phyloP scores from a whole-genome alignment of 345 rosid genomes.

The Eutrema heterophyllum region DNA sequence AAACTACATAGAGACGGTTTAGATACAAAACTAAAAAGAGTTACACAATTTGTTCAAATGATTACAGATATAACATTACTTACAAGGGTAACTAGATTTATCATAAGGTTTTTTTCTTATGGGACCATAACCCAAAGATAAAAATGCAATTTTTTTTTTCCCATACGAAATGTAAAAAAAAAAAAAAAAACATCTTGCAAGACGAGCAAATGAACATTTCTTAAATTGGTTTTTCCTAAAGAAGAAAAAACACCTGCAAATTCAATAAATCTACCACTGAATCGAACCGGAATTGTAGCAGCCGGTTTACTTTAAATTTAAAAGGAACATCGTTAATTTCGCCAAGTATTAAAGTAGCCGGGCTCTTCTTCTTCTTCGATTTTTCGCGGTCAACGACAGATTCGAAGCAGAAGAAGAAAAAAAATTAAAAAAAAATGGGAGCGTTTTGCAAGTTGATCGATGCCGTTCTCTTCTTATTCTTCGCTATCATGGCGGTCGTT shows the following conservation, averaged over 20 bases:
- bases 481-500: slow-evolving; percentile 39
- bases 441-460: slow-evolving; percentile 47
- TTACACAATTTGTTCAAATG: slow-evolving; percentile 5
- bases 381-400: slow-evolving; percentile 14
- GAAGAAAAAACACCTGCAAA: neutral
- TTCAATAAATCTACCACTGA: neutral
- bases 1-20: slow-evolving; percentile 24
- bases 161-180: neutral
- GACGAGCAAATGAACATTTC: neutral
- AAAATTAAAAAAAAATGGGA: slow-evolving; percentile 34
- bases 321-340: neutral
- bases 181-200: neutral
- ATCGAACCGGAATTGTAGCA: neutral
- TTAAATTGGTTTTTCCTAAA: too few relatives aligned
- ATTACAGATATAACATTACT: slow-evolving; percentile 1
- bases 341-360: neutral
- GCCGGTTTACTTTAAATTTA: neutral
- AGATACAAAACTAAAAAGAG: neutral
- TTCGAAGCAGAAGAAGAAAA: neutral
- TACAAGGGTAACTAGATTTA: slow-evolving; percentile 12
- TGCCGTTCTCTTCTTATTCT: slow-evolving; percentile 48
- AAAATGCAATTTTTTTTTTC: neutral
- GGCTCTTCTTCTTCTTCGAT: neutral
- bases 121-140: neutral
- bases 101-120: neutral